A percentile compares a stretch with the other conserved stretches of the same genome.
Evolutionary conservation across 345 rosid species (phyloP).

Genomic region (Acer yangbiense): DNA sequence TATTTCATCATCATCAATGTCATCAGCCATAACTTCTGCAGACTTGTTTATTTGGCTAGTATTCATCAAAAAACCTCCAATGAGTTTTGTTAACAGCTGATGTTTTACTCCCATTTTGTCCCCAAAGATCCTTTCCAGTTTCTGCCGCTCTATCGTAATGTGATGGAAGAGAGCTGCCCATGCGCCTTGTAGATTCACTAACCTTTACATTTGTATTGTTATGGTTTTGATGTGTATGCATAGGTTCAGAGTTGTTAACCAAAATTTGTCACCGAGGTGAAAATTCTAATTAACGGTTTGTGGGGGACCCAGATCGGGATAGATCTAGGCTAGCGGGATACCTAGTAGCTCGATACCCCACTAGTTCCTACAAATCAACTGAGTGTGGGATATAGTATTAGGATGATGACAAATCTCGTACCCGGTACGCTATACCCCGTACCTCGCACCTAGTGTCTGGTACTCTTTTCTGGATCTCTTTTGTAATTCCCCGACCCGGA

Average conservation of each 20-base stretch:
- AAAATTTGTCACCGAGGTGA: too few relatives aligned
- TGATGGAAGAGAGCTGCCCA: constrained; percentile 31
- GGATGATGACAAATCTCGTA: too few relatives aligned
- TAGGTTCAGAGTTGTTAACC: constrained; percentile 26
- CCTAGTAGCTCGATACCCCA: too few relatives aligned
- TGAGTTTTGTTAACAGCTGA: constrained; percentile 29
- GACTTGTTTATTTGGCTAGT: constrained; percentile 34
- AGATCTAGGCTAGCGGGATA: too few relatives aligned
- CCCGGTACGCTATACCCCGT: too few relatives aligned
- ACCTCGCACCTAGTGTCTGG: too few relatives aligned
- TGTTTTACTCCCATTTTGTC: constrained; percentile 30
- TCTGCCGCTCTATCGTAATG: constrained; percentile 27
- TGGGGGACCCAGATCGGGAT: too few relatives aligned
- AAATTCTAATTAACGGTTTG: too few relatives aligned
- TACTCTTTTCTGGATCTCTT: too few relatives aligned
- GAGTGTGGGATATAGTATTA: too few relatives aligned
- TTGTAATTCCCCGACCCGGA: too few relatives aligned
- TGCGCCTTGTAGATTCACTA: constrained; percentile 35
- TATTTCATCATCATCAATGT: constrained; percentile 83
- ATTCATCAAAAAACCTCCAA: constrained; percentile 31
- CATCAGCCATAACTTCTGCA: constrained; percentile 48
- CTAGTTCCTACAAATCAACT: too few relatives aligned
- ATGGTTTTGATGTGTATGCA: constrained; percentile 31
- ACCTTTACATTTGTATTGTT: constrained; percentile 25
- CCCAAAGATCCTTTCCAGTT: constrained; percentile 33